Percentiles rank a stretch among this genome's conserved stretches.
These are phyloP conservation scores for Talaromyces sp. DNA, from an alignment of 2,329 filamentous ascomycete genomes.

Conservation along the genomic window DNA sequence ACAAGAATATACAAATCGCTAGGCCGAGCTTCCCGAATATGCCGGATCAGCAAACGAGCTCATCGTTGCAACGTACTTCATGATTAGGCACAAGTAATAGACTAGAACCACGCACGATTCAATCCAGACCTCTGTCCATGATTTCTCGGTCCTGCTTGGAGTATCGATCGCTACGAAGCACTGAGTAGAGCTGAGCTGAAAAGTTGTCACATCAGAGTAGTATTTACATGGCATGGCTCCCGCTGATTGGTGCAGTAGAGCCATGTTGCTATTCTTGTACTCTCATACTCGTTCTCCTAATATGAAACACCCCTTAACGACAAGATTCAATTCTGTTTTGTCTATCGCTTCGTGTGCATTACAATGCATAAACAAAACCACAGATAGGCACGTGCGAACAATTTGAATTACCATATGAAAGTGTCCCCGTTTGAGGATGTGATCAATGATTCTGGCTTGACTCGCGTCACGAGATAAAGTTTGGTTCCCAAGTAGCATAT, in stretches of 20 bases:
- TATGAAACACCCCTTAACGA: neutral
- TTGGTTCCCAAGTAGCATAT: neutral
- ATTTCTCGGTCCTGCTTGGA: no score
- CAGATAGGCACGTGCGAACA: neutral
- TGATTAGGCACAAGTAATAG: neutral
- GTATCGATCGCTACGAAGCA: no score
- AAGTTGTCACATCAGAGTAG: neutral
- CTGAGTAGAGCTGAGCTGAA: neutral
- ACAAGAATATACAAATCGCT: neutral
- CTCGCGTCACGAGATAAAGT: neutral
- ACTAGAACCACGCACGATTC: neutral
- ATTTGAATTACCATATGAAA: neutral
- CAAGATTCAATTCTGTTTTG: neutral
- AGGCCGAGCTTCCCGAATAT: neutral
- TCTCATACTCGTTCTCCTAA: neutral
- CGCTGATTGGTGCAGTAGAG: neutral
- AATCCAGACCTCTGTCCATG: neutral
- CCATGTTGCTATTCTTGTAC: neutral
- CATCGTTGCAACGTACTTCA: neutral
- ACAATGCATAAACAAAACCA: neutral
- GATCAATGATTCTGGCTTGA: neutral
- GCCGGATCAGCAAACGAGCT: constrained; percentile 2
- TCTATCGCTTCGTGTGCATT: neutral
- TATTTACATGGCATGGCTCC: neutral
- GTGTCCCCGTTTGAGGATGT: neutral